Evolutionary conservation across 441 rosid species (phyloP).

Genomic region (Euphorbia schlechtendalii): DNA sequence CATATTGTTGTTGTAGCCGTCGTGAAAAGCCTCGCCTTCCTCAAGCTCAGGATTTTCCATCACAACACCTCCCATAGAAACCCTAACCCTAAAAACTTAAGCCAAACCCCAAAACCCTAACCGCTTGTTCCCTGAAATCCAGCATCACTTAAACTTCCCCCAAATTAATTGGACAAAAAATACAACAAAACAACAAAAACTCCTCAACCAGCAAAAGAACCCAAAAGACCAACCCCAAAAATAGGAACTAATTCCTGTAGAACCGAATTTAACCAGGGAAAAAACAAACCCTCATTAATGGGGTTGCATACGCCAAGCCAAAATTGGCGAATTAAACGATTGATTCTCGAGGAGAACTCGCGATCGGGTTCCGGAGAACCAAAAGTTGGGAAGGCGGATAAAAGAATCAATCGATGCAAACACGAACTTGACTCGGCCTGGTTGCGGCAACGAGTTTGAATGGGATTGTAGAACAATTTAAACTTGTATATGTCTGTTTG

Average conservation of each 20-base stretch:
- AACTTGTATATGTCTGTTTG: conserved; percentile 10
- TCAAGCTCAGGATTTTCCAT: conserved; percentile 41
- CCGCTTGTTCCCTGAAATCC: conserved; percentile 39
- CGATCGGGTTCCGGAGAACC: conserved; percentile 20
- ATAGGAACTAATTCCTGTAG: conserved; percentile 10
- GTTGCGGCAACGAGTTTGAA: conserved; percentile 16
- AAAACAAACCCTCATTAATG: conserved; percentile 8
- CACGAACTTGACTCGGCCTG: conserved; percentile 16
- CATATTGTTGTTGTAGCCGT: conserved; percentile 21
- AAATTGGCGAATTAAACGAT: conserved; percentile 6
- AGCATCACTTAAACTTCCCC: conserved; percentile 26
- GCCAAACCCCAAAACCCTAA: conserved; percentile 29
- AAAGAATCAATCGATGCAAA: conserved; percentile 15
- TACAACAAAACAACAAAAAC: not conserved
- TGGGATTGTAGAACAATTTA: conserved; percentile 3
- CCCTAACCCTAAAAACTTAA: conserved; percentile 15
- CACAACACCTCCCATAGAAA: conserved; percentile 16
- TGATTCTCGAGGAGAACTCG: conserved; percentile 9
- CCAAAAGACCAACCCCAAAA: conserved; percentile 11
- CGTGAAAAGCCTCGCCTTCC: conserved; percentile 46
- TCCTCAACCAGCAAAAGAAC: conserved; percentile 1
- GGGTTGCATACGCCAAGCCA: not conserved
- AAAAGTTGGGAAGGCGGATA: conserved; percentile 1
- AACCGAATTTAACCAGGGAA: conserved; percentile 10
- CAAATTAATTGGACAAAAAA: not conserved